Evolutionary conservation across 805 yeast genomes (phyloP), one percentile per base, ranked within the genome.

Genomic region (Huiozyma naganishii): DNA sequence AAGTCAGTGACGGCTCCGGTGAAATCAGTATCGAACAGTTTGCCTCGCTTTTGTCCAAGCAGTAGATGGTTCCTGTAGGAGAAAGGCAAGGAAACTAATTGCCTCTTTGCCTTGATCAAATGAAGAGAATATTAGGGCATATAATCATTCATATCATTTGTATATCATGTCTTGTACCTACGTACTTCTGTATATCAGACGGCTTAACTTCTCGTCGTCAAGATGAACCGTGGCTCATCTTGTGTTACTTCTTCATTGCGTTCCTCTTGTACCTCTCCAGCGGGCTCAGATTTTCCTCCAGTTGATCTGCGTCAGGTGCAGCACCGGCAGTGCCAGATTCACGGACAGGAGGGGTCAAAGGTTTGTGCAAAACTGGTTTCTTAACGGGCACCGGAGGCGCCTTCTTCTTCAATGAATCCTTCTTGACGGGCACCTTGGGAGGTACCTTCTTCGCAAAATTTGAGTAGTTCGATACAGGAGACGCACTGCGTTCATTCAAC

Each of bases 1-100:
- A 90, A 64, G 97, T 96, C 44, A 79, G 89, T 49, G 85, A 85
- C 66, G 89, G 94, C 48, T 95, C 92, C 54, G 97, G 97, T 43
- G 95, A 85, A 68, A 92, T 90, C 59, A 94, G 89, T 65, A 90
- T 90, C 65, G 86, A 84, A 59, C 97, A 92, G 70, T 90, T 90
- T 64, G 89, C 95, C 48, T 86, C 85, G 58, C 77, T 90, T 53
- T 74, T 89, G 64, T 81, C 88, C 45, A 82, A 82, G 70, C 83
- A 70, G 58, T 30, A 11, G 33, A 30, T 11, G 11, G 9, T 30
- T 9, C 23, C 23, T 17, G 4, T 17, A 4, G 4, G 23, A 17
- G 23, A 4, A 17, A 17, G 23, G 23, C 23, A 17, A 17, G 4
- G 23, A 17, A 17, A 4, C 23, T 4, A 17, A 17, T 17, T 17